Conservation (phyloP, 208 protist species). For the Leishmania martiniquensis region DNA sequence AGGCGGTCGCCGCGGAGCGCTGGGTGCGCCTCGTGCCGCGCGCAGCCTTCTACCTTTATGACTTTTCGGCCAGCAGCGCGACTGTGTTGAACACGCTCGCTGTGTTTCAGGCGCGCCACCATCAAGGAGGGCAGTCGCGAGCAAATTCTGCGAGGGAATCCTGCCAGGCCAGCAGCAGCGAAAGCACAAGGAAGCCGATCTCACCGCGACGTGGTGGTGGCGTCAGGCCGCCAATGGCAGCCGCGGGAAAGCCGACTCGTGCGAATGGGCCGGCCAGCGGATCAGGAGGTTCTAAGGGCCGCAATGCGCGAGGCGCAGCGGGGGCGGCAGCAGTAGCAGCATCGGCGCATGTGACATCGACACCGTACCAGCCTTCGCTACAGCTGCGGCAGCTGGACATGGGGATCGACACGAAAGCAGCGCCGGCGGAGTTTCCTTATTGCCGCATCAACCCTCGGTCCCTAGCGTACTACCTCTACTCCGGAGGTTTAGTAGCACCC, state of each 20-base stretch:
- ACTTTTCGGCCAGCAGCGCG: slow-evolving; percentile 8
- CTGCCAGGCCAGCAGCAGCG: slow-evolving; percentile 9
- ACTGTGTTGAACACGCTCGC: slow-evolving; percentile 18
- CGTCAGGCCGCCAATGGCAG: not conserved
- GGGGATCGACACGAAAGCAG: slow-evolving; percentile 4
- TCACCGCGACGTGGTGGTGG: slow-evolving; percentile 8
- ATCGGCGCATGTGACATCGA: not conserved
- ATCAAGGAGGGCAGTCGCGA: not conserved
- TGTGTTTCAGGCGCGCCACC: slow-evolving; percentile 14
- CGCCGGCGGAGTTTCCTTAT: slow-evolving; percentile 15
- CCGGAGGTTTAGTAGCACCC: not conserved
- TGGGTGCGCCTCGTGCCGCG: slow-evolving; percentile 28
- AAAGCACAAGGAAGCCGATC: not conserved
- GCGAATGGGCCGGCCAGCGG: not conserved
- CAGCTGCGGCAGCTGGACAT: not conserved
- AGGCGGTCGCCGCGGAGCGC: slow-evolving; percentile 9
- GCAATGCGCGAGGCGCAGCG: slow-evolving; percentile 8
- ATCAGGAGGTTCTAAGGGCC: slow-evolving; percentile 8
- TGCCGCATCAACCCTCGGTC: slow-evolving; percentile 1
- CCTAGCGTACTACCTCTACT: slow-evolving; percentile 15
- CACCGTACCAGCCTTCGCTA: not conserved
- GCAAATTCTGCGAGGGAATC: slow-evolving; percentile 5
- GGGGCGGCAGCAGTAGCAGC: not conserved
- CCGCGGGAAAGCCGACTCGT: slow-evolving; percentile 4
- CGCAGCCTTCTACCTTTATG: slow-evolving; percentile 27